Conservation (phyloP, 805 yeast species). For the Saturnispora dispora region DNA sequence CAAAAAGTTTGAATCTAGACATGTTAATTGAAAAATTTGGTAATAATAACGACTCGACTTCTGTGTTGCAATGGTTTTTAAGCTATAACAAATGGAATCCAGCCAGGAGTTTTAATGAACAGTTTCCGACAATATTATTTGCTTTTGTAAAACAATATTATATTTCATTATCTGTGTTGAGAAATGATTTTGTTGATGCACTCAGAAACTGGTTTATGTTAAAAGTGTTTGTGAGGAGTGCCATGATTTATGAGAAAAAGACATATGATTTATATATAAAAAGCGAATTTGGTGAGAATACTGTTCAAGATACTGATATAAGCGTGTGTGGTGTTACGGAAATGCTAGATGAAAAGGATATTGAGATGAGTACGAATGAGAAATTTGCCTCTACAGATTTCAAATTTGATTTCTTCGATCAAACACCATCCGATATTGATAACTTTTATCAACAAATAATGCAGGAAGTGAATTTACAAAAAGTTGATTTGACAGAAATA, state of each 20-base stretch:
- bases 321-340: neutral
- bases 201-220: constrained; percentile 20
- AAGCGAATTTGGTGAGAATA: neutral
- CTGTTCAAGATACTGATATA: neutral
- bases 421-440: constrained; percentile 2
- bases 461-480: constrained; percentile 1
- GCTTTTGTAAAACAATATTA: constrained; percentile 24
- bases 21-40: constrained; percentile 18
- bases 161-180: constrained; percentile 15
- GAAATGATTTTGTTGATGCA: constrained; percentile 17
- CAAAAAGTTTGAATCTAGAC: constrained; percentile 10
- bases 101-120: constrained; percentile 13
- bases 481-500: neutral
- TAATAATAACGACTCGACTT: constrained; percentile 24
- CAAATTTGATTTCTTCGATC: constrained; percentile 1
- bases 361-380: neutral
- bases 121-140: constrained; percentile 22
- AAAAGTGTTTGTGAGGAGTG: constrained; percentile 24
- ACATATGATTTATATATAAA: constrained; percentile 14
- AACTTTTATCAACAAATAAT: constrained; percentile 7
- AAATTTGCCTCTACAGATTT: neutral
- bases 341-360: neutral
- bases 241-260: constrained; percentile 16
- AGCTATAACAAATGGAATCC: constrained; percentile 8
- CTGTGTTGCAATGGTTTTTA: constrained; percentile 25